A percentile compares a stretch with the other conserved stretches of the same genome.
phyloP scores from a whole-genome alignment of 345 rosid species.

The Salix brachista region DNA sequence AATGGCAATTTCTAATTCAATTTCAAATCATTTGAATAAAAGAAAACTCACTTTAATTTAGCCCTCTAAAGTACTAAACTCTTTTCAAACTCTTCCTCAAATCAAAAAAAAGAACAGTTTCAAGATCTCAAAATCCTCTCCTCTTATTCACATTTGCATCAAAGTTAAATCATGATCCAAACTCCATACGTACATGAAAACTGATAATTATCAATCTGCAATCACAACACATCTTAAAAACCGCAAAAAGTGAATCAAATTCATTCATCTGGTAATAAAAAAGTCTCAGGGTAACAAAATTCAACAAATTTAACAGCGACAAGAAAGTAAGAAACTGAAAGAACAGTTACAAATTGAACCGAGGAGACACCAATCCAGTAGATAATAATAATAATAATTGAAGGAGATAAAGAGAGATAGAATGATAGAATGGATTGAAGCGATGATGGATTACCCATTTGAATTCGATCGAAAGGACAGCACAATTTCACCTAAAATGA shows the following conservation, averaged over 20 bases:
- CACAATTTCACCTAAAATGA: slow-evolving; percentile 6
- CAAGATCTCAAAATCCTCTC: background rate
- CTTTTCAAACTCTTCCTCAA: background rate
- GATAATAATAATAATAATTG: background rate
- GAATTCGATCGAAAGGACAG: slow-evolving; percentile 14
- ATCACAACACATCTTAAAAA: background rate
- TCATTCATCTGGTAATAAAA: background rate
- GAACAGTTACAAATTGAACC: background rate
- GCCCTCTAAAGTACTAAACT: background rate
- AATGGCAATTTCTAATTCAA: background rate
- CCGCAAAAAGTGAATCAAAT: background rate
- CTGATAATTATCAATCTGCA: background rate
- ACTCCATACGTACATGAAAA: slow-evolving; percentile 7
- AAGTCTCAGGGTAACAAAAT: background rate
- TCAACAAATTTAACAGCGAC: background rate
- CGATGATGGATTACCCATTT: slow-evolving; percentile 26
- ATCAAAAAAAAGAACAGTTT: background rate
- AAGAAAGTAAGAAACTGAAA: background rate
- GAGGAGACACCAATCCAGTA: background rate
- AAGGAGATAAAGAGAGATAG: background rate
- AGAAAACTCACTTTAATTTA: background rate
- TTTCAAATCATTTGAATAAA: slow-evolving; percentile 1
- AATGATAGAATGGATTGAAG: slow-evolving; percentile 13
- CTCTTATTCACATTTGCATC: slow-evolving; percentile 6
- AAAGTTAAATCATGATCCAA: slow-evolving; percentile 5